Base-by-base conservation (phyloP, 164 flowering plant genomes). In the Berberis vulgaris region DNA sequence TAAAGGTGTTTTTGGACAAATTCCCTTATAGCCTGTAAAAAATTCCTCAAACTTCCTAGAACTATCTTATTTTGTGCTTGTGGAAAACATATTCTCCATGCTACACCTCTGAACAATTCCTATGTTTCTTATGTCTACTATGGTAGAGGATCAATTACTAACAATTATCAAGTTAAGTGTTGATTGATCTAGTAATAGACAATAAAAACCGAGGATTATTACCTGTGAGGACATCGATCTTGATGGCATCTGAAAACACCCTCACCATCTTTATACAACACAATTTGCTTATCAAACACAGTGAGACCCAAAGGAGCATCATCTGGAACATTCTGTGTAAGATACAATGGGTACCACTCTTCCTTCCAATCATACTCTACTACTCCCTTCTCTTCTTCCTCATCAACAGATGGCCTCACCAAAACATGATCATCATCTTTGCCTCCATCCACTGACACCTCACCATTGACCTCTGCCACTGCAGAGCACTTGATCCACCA, bases 141-240 rank as follows among this genome's bases (percentile, higher is more conserved):
- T 2, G 2, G 1, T 26, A 52, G 10, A 56, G 39, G 8, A 11
- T 56, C 2, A 26, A 40, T 26, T 5, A 38, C 43, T 13, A 3
- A 56, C 39, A 26, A 26, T 56, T 40, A 8, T n/a, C 57, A 13
- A 6, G 59, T 56, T 43, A 41, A 43, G 9, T n/a, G 6, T 10
- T 59, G n/a, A 59, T 8, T 13, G 3, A 43, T 26, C 26, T 26
- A 43, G 12, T 13, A 46, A 6, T 3, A 45, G n/a, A 60, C 7
- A 55, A 9, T 26, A 10, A 63, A 43, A 7, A 49, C 45, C n/a
- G 38, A 38, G 49, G 49, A 60, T 12, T 13, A 4, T 66, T 74
- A 93, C 98, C 98, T 83, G 69, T 93, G 98, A 45, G 96, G 92
- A 73, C 97, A 93, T 0, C 96, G 80, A 80, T 90, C 96, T 73